phyloP scores from a whole-genome alignment of 805 yeast genomes.

The Clavispora fructus region DNA sequence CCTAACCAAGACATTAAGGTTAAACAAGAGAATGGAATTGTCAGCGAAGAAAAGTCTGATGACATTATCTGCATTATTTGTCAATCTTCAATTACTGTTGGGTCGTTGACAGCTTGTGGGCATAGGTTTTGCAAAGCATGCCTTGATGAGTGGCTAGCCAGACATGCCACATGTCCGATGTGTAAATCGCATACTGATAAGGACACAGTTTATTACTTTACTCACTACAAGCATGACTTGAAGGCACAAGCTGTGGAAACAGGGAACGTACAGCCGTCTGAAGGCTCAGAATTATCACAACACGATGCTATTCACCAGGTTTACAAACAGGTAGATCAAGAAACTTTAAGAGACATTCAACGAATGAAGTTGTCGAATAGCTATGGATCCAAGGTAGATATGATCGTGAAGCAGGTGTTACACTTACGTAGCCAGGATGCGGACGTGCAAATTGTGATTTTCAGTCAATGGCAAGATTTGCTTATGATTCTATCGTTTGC shows the following conservation, averaged over 20 bases:
- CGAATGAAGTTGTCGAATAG: constrained; percentile 26
- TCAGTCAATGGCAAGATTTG: constrained; percentile 85
- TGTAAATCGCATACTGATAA: constrained; percentile 55
- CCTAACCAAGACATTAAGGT: constrained; percentile 1
- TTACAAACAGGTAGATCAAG: constrained; percentile 42
- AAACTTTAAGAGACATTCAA: constrained; percentile 40
- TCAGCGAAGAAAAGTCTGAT: constrained; percentile 21
- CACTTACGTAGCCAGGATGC: constrained; percentile 56
- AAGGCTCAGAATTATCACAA: neutral
- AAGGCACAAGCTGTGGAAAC: constrained; percentile 42
- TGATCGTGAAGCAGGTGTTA: constrained; percentile 66
- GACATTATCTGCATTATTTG: constrained; percentile 72
- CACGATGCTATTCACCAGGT: constrained; percentile 21
- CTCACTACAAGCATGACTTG: constrained; percentile 49
- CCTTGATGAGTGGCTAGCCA: constrained; percentile 64
- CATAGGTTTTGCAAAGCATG: constrained; percentile 87
- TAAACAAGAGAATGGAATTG: constrained; percentile 4
- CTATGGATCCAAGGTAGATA: constrained; percentile 85
- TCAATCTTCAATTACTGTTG: constrained; percentile 60
- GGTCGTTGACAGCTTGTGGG: constrained; percentile 85
- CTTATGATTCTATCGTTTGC: constrained; percentile 64
- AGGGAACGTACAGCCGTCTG: constrained; percentile 5
- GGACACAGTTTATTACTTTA: constrained; percentile 63
- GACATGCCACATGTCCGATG: constrained; percentile 65
- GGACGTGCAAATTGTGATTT: constrained; percentile 73